Evolutionary conservation across 2,329 filamentous ascomycete genomes (phyloP).

Genomic region (Stagonosporopsis chrysanthemi): DNA sequence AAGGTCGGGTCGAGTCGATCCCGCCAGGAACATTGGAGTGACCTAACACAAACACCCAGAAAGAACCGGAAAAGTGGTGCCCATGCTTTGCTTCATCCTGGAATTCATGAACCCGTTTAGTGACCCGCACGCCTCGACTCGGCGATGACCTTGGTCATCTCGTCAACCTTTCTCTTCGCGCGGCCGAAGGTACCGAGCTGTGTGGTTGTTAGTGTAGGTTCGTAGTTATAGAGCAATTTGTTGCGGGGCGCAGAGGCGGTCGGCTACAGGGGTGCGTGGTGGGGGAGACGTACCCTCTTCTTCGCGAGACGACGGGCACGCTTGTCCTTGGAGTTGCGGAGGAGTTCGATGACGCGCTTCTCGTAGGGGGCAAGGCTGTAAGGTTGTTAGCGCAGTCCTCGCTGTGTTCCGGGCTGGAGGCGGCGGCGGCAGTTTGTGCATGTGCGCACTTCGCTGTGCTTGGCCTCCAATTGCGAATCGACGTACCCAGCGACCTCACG

Average conservation of each 20-base stretch:
- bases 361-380: conserved; percentile 65
- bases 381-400: conserved; percentile 17
- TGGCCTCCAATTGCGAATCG: conserved; percentile 16
- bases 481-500: conserved; percentile 96
- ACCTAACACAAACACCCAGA: conserved; percentile 48
- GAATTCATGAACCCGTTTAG: conserved; percentile 58
- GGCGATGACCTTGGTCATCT: conserved; percentile 97
- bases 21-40: conserved; percentile 37
- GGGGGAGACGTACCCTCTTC: conserved; percentile 79
- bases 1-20: conserved; percentile 40
- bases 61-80: conserved; percentile 46
- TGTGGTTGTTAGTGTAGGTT: conserved; percentile 36
- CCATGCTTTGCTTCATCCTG: conserved; percentile 35
- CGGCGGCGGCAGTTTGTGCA: conserved; percentile 49
- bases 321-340: conserved; percentile 99
- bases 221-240: neutral
- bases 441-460: conserved; percentile 23
- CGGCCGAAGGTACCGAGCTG: conserved; percentile 98
- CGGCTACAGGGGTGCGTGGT: conserved; percentile 4
- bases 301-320: conserved; percentile 98
- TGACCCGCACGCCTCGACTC: conserved; percentile 83
- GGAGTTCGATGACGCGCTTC: conserved; percentile 97
- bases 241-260: conserved; percentile 4
- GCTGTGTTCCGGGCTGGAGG: neutral
- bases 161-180: conserved; percentile 99